Conservation (phyloP, 805 yeast species). For the Peterozyma toletana region DNA sequence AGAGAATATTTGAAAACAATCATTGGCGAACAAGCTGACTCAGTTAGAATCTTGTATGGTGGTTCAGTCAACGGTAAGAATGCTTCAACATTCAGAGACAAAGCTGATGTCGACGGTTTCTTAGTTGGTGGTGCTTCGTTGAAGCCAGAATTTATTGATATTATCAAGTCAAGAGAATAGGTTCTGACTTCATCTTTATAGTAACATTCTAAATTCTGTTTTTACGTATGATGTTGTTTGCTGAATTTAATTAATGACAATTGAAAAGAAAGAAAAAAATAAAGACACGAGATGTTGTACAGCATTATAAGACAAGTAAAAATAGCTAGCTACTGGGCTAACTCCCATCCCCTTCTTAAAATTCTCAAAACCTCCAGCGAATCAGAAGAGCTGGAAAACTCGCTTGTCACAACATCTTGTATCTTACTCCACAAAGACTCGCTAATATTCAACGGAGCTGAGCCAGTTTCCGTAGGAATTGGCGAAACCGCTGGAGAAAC, state of each 20-base stretch:
- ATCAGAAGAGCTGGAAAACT: neutral
- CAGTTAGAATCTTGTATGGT: slow-evolving; percentile 91
- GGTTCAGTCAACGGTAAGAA: slow-evolving; percentile 97
- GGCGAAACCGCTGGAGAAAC: neutral
- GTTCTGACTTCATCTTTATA: neutral
- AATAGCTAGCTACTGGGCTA: neutral
- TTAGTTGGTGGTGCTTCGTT: slow-evolving; percentile 98
- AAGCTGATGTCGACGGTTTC: slow-evolving; percentile 95
- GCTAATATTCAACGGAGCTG: neutral
- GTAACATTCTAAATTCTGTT: too few relatives aligned
- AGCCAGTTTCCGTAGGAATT: neutral
- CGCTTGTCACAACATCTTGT: neutral
- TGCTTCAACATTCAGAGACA: slow-evolving; percentile 83
- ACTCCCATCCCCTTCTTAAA: slow-evolving; percentile 1
- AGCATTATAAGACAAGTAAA: too few relatives aligned
- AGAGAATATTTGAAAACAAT: slow-evolving; percentile 74
- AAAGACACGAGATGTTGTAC: too few relatives aligned
- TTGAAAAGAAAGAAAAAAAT: too few relatives aligned
- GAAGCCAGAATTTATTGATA: slow-evolving; percentile 96
- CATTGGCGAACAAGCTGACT: slow-evolving; percentile 67
- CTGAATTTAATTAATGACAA: too few relatives aligned
- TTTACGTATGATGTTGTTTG: too few relatives aligned
- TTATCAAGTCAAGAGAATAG: slow-evolving; percentile 84
- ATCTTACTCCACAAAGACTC: neutral
- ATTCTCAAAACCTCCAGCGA: neutral